Evolutionary conservation across 306 rosid species (phyloP), one percentile per base, ranked within the genome.

Genomic region (Astragalus glycyphyllos): DNA sequence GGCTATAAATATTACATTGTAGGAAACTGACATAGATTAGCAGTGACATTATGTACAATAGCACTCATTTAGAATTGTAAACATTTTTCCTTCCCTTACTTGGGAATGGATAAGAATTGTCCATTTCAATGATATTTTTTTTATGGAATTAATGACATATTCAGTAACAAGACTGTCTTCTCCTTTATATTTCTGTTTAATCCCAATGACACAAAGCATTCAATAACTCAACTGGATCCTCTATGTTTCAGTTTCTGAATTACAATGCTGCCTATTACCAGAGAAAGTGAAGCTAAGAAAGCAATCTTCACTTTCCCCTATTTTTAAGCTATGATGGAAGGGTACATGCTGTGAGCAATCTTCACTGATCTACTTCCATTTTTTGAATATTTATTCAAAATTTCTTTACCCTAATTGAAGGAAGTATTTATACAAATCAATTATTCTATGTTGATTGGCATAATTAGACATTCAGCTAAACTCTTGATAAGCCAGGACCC

Each of bases 131-230:
- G 31, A 26, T 4, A 26, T 26, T 26, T 26, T 20, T 26, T 26
- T 26, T 26, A 26, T 26, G 31, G 31, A 26, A 26, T 44, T 35
- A 35, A 34, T 5, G 38, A 35, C 3, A 29, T 40, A 44, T 44
- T 57, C 66, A 29, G 50, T 10, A 57, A 31, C 47, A 50, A 20
- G 11, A 47, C 16, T 37, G 23, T 15, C 5, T 37, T 12, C 13
- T 37, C 20, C 13, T 10, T 49, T 35, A n/a, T 9, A 3, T 26
- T 2, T 37, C 53, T 53, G 37, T 31, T 29, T 65, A 65, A 65
- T 79, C 8, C 20, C 35, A 65, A 41, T 61, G 37, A 48, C 58
- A 65, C 17, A 23, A 47, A 29, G 11, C 26, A 47, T 47, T 31
- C 46, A 38, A 65, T 23, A 65, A 48, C 10, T 65, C 58, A 47